Percentiles rank a stretch among this genome's conserved stretches.
These are phyloP conservation scores for Purpureocillium takamizusanense DNA, from an alignment of 2,329 filamentous ascomycete species.

Conservation along the genomic window DNA sequence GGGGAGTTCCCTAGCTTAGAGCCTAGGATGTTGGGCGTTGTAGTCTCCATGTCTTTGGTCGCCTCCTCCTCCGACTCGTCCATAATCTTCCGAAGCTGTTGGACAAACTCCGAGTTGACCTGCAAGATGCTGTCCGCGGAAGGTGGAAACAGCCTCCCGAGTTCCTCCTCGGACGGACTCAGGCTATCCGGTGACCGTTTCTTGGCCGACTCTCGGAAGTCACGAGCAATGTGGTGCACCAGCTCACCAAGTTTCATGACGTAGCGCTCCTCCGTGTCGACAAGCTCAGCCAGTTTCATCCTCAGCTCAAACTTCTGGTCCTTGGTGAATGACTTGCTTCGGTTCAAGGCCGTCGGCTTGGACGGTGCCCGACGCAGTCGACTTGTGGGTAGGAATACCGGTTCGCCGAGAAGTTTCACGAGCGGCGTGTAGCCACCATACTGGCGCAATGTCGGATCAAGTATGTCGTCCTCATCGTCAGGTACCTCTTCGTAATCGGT, in stretches of 20 bases:
- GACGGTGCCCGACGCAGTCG: conserved; percentile 79
- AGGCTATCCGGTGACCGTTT: conserved; percentile 49
- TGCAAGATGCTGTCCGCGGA: conserved; percentile 74
- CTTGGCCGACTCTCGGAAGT: conserved; percentile 65
- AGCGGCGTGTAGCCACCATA: conserved; percentile 73
- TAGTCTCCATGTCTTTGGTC: conserved; percentile 61
- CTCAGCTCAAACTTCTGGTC: conserved; percentile 78
- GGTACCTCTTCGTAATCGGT: conserved; percentile 51
- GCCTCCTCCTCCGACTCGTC: conserved; percentile 79
- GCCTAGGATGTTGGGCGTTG: conserved; percentile 30
- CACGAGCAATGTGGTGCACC: conserved; percentile 69
- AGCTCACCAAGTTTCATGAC: conserved; percentile 80
- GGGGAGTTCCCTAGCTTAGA: conserved; percentile 34
- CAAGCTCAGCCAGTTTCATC: conserved; percentile 80
- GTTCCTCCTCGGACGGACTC: conserved; percentile 62
- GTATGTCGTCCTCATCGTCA: conserved; percentile 56
- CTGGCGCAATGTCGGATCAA: conserved; percentile 55
- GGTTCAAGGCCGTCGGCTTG: conserved; percentile 70
- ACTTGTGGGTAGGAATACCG: conserved; percentile 79
- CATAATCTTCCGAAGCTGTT: conserved; percentile 65
- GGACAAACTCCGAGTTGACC: conserved; percentile 72
- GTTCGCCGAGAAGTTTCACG: conserved; percentile 71
- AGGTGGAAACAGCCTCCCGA: conserved; percentile 71
- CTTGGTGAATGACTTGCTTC: conserved; percentile 66
- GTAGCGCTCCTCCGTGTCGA: conserved; percentile 92